Evolutionary conservation across 805 yeast genomes (phyloP), one percentile per base, ranked within the genome.

Genomic region (Tetrapisispora nanseiensis): DNA sequence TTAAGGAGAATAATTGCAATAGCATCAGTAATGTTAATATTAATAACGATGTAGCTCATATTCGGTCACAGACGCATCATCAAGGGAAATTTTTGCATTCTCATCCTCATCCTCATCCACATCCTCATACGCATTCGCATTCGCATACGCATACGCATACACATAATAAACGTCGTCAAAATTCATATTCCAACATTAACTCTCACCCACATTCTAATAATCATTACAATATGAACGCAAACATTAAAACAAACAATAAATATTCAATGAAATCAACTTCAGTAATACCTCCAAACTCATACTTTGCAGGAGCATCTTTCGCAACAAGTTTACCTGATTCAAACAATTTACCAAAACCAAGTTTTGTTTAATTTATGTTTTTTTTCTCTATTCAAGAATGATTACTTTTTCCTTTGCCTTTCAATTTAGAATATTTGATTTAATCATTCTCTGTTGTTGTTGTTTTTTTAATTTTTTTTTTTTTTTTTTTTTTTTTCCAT

Each of bases 301-400:
- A 22, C n/a, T 56, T 59, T 41, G 66, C 66, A 3, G 66, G 66
- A 39, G 66, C 63, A 9, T 59, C 66, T 0, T 61, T 61, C 41
- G 59, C 66, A 15, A 54, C 60, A 11, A 52, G 54, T 40, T 49
- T 54, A 16, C 66, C 66, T 13, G 50, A 55, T 21, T 55, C 55
- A 26, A 47, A 54, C 20, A 53, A 52, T 20, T 42, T 61, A 29
- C 66, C 66, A n/a, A 61, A 61, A 45, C 66, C 66, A 37, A 33
- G 38, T 29, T 32, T 33, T 37, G 21, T 42, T 15, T 34, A 20
- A 33, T 31, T n/a, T 20, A 3, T 18, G 12, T 10, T 19, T 19
- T 30, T 21, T 24, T 15, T 28, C 12, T 20, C 11, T 15, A 26
- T 35, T 35, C 26, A 23, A 24, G n/a, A 27, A 29, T 29, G 32